phyloP scores from a whole-genome alignment of 768 basidiomycete species.

The Russula griseocarnosa region DNA sequence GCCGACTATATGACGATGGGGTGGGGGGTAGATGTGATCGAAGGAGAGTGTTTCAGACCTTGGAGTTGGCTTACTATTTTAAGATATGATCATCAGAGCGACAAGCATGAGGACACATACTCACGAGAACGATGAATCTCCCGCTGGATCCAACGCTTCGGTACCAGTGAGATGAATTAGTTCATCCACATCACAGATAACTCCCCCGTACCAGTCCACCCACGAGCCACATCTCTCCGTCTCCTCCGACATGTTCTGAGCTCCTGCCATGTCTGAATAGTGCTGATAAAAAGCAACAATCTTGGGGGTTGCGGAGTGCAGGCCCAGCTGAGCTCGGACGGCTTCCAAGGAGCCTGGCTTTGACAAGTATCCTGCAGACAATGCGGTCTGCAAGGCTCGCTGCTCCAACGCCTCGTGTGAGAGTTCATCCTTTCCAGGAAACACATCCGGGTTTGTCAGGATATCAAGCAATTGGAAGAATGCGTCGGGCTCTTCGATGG shows the following conservation, averaged over 20 bases:
- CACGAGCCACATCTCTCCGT: constrained; percentile 56
- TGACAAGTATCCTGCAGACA: constrained; percentile 45
- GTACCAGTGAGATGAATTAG: constrained; percentile 51
- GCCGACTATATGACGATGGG: constrained; percentile 40
- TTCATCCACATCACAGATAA: constrained; percentile 63
- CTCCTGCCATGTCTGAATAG: constrained; percentile 43
- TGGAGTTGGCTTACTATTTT: constrained; percentile 33
- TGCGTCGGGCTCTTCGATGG: constrained; percentile 62
- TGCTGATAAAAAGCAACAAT: constrained; percentile 81
- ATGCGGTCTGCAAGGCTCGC: constrained; percentile 49
- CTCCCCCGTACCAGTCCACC: constrained; percentile 81
- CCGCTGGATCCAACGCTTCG: constrained; percentile 46
- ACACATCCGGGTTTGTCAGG: constrained; percentile 50
- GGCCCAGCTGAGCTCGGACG: constrained; percentile 67
- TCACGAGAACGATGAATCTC: constrained; percentile 33
- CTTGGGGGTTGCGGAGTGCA: constrained; percentile 75
- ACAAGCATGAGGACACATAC: constrained; percentile 20
- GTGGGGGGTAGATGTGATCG: constrained; percentile 68
- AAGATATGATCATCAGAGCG: constrained; percentile 4
- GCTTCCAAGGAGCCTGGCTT: constrained; percentile 49
- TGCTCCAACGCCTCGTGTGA: constrained; percentile 53
- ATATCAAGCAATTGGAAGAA: constrained; percentile 76
- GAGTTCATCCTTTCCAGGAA: constrained; percentile 36
- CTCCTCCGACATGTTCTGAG: constrained; percentile 32
- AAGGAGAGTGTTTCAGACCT: constrained; percentile 60